Percentiles rank a stretch among this genome's conserved stretches.
Evolutionary conservation across 2,329 filamentous ascomycete species (phyloP).

Genomic region (Aureobasidium pullulans): DNA sequence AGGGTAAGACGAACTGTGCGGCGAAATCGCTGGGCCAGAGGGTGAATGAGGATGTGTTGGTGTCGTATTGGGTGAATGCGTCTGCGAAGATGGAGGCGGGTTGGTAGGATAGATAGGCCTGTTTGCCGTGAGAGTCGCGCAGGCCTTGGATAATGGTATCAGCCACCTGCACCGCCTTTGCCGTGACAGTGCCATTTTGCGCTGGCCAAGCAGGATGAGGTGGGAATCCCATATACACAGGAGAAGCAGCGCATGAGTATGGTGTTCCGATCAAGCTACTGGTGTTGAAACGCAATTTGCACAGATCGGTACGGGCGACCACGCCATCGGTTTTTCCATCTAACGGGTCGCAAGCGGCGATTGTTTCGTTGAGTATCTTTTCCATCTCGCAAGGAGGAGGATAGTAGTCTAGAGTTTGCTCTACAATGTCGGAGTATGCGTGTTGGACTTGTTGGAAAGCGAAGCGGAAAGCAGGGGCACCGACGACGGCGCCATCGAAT

Average conservation of each 20-base stretch:
- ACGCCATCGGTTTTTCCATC: slow-evolving; percentile 51
- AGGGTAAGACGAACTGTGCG: slow-evolving; percentile 36
- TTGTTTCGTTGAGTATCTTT: slow-evolving; percentile 49
- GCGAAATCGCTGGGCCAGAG: slow-evolving; percentile 35
- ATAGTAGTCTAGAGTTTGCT: slow-evolving; percentile 35
- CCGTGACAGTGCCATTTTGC: slow-evolving; percentile 29
- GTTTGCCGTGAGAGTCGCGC: slow-evolving; percentile 32
- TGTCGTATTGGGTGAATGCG: slow-evolving; percentile 30
- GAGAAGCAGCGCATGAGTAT: slow-evolving; percentile 35
- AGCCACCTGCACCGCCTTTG: slow-evolving; percentile 27
- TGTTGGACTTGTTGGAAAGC: slow-evolving; percentile 41
- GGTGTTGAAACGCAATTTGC: slow-evolving; percentile 40
- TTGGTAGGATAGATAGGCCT: slow-evolving; percentile 35
- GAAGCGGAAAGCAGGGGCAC: slow-evolving; percentile 42
- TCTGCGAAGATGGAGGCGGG: slow-evolving; percentile 28
- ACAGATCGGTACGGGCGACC: slow-evolving; percentile 43
- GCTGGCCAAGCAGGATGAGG: slow-evolving; percentile 18
- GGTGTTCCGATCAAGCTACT: slow-evolving; percentile 39
- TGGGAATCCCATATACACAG: slow-evolving; percentile 15
- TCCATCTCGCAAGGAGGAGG: slow-evolving; percentile 40
- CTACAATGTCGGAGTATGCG: slow-evolving; percentile 33
- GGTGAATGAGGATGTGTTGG: slow-evolving; percentile 24
- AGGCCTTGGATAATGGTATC: slow-evolving; percentile 33
- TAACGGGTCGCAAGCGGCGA: slow-evolving; percentile 47
- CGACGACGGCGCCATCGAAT: slow-evolving; percentile 41